phyloP scores from a whole-genome alignment of 116 monocot genomes.

The Zostera marina region DNA sequence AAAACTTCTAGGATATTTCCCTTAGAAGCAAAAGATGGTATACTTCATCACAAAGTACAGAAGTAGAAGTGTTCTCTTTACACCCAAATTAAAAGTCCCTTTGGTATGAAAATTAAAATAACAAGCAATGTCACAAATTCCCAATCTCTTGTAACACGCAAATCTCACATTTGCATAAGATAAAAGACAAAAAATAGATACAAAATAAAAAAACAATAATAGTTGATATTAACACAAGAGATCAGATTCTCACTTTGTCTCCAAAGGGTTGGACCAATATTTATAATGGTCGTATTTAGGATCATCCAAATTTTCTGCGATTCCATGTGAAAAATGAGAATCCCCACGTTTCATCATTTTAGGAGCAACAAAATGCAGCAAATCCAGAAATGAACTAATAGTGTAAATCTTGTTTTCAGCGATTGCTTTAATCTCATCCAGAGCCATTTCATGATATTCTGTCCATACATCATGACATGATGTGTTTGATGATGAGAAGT shows the following conservation, averaged over 20 bases:
- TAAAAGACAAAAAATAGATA: background rate
- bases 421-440: conserved; percentile 73
- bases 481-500: conserved; percentile 44
- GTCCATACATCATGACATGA: conserved; percentile 86
- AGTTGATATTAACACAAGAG: background rate
- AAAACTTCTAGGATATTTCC: too few relatives aligned
- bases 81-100: too few relatives aligned
- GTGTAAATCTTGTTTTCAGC: conserved; percentile 83
- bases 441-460: conserved; percentile 86
- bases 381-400: conserved; percentile 54
- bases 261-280: conserved; percentile 99
- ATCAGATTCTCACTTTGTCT: conserved; percentile 53
- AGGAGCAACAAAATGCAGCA: conserved; percentile 94
- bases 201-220: background rate
- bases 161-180: background rate
- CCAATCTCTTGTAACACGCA: too few relatives aligned
- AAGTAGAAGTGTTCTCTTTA: too few relatives aligned
- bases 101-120: too few relatives aligned
- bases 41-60: too few relatives aligned
- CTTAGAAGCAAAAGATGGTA: too few relatives aligned
- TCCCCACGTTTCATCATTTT: conserved; percentile 97
- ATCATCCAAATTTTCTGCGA: conserved; percentile 89
- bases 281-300: conserved; percentile 85
- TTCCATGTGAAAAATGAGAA: conserved; percentile 91
- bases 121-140: too few relatives aligned